Base-by-base conservation (phyloP, 305 asterid genomes). In the Fraxinus paxiana region DNA sequence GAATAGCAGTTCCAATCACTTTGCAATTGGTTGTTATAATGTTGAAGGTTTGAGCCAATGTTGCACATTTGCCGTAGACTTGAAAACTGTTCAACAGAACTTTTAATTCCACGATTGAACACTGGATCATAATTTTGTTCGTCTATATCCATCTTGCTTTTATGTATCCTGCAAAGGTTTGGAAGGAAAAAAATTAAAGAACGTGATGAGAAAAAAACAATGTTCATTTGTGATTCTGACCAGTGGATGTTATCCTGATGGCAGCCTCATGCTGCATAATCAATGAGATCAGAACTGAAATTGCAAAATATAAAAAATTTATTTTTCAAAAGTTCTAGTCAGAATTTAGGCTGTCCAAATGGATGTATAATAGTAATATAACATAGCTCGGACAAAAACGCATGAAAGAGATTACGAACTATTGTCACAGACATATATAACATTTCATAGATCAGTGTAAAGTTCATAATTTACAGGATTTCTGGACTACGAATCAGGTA, bases 41-140 rank as follows among this genome's bases (percentile, higher is more conserved):
- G 75, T 67, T 34, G 86, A 70, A 35, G 73, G 77, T 65, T 83
- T 37, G 26, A 75, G 20, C 46, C 76, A 35, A 73, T 35, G 77
- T 35, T 34, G 73, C 26, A 54, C 59, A 12, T 1, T 75, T 72
- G 73, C 9, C 17, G 43, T 51, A 9, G 38, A 43, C 51, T 20
- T 74, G 35, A 33, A 77, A 78, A 61, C 71, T 61, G 71, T 61
- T 61, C 31, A 8, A 61, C 28, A 3, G 71, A 61, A 61, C 71
- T 9, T 61, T 22, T 61, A 2, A 61, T 20, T 20, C 31, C 30
- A 61, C 12, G 71, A 22, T 61, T 61, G 28, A 22, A 61, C 31
- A 61, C 30, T 22, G 70, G 70, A 22, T 22, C 15, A 22, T 18
- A 61, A 61, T 18, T 8, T 8, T 59, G 70, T 59, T 6, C 31